Base-by-base conservation (phyloP, 1,284 basidiomycete genomes). In the Ganoderma leucocontextum region DNA sequence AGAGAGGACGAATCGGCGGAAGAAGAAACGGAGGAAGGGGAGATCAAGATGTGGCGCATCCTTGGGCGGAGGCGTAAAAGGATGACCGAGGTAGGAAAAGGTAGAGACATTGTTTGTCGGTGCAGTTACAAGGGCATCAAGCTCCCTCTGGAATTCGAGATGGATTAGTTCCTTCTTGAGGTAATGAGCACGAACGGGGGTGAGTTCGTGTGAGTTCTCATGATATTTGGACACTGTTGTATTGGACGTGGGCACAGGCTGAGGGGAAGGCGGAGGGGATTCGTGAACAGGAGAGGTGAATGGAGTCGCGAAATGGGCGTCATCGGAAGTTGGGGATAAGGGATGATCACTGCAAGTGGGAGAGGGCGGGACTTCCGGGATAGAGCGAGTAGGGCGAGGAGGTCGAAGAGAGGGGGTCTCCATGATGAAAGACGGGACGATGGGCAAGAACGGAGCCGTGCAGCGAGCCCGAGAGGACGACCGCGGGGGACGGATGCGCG, bases 1-100 rank as follows among this genome's bases (percentile, higher is more conserved):
- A 0, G 95, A 93, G 66, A 98, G 86, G 69, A 98, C 86, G 78
- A 95, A 98, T 78, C 96, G 94, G 66, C 93, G 89, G 78, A 98
- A 96, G 76, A 96, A 87, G 83, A 92, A 97, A 39, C 90, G 87
- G 70, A 98, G 82, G 77, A 98, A 92, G 3, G 96, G 96, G 19
- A 98, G 85, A 80, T 97, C 94, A 62, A 91, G 79, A 8, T 73
- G 77, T 8, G 86, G 85, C 0, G 89, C 84, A 75, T 88, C 85
- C 71, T 87, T 85, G 39, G 90, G 90, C 57, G 91, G 88, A 0
- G 93, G 87, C 7, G 87, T 84, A 79, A 98, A 98, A 0, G 96
- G 96, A 41, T 88, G 87, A 0, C 96, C 96, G 13, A 98, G 89
- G 76, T 95, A 89, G 17, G 95, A 95, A 69, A 98, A 86, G 0